phyloP scores from a whole-genome alignment of 2,329 filamentous ascomycete genomes.

The Malbranchea cinnamomea region DNA sequence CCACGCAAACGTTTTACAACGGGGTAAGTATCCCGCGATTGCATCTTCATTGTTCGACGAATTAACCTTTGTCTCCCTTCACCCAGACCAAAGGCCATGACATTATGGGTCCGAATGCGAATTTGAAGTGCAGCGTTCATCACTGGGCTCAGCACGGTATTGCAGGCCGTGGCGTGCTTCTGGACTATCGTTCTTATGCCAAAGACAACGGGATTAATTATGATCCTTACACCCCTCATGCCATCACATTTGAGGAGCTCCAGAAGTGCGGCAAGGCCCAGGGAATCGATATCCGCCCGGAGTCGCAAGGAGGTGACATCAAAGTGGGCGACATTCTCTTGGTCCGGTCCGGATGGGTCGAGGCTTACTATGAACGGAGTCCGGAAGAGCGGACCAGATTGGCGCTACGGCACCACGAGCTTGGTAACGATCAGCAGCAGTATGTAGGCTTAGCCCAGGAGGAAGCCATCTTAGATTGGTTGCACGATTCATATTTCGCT shows the following conservation, averaged over 20 bases:
- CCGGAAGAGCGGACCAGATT: slow-evolving; percentile 19
- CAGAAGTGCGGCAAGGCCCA: slow-evolving; percentile 44
- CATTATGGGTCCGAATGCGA: slow-evolving; percentile 20
- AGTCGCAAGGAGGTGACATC: slow-evolving; percentile 39
- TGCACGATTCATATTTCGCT: slow-evolving; percentile 55
- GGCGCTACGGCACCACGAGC: slow-evolving; percentile 15
- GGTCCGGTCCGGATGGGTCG: slow-evolving; percentile 47
- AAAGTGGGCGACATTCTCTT: slow-evolving; percentile 51
- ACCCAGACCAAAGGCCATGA: slow-evolving; percentile 20
- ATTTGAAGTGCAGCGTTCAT: slow-evolving; percentile 28
- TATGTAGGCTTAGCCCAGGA: slow-evolving; percentile 40
- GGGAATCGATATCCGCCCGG: slow-evolving; percentile 45
- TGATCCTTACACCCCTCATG: slow-evolving; percentile 37
- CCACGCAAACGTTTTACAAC: slow-evolving; percentile 27
- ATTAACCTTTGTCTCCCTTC: neutral
- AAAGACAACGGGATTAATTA: slow-evolving; percentile 36
- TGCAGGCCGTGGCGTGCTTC: slow-evolving; percentile 27
- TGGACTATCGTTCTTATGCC: slow-evolving; percentile 33
- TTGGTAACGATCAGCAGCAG: slow-evolving; percentile 21
- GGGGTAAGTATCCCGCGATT: slow-evolving; percentile 17
- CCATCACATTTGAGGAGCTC: slow-evolving; percentile 41
- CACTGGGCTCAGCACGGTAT: slow-evolving; percentile 29
- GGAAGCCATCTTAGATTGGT: slow-evolving; percentile 45
- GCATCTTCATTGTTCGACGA: neutral
- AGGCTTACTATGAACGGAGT: slow-evolving; percentile 38